These are phyloP conservation scores for Colletotrichum tanaceti DNA, from an alignment of 2,329 filamentous ascomycete species.

Conservation along the genomic window DNA sequence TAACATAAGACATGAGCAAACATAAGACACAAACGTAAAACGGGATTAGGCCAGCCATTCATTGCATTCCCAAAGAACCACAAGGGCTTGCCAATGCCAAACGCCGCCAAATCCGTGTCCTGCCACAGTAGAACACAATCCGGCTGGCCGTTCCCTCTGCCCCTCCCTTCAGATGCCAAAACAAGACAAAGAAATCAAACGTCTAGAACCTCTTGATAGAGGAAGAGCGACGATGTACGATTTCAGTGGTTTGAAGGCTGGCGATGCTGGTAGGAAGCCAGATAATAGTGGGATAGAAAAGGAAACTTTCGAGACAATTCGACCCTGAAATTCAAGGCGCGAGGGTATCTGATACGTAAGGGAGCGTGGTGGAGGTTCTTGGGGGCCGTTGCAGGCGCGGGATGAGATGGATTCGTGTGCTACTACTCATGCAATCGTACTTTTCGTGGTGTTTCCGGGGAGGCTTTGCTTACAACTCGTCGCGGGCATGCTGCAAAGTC, in stretches of 20 bases:
- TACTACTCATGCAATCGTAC: slow-evolving; percentile 39
- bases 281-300: slow-evolving; percentile 29
- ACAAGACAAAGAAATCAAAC: slow-evolving; percentile 9
- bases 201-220: neutral
- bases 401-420: slow-evolving; percentile 32
- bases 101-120: slow-evolving; percentile 37
- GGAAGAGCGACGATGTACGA: neutral
- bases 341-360: slow-evolving; percentile 40
- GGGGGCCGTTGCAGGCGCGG: slow-evolving; percentile 5
- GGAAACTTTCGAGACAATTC: slow-evolving; percentile 37
- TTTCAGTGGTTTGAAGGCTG: slow-evolving; percentile 2
- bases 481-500: slow-evolving; percentile 50
- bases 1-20: slow-evolving; percentile 31
- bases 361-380: slow-evolving; percentile 24
- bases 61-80: slow-evolving; percentile 23
- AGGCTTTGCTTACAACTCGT: slow-evolving; percentile 53
- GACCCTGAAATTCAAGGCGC: slow-evolving; percentile 30
- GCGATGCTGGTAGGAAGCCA: slow-evolving; percentile 11
- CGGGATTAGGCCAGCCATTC: slow-evolving; percentile 32
- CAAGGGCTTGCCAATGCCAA: slow-evolving; percentile 25
- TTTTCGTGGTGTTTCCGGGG: slow-evolving; percentile 10
- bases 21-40: slow-evolving; percentile 21
- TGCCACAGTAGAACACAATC: slow-evolving; percentile 7
- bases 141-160: neutral
- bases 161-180: neutral